A percentile compares a stretch with the other conserved stretches of the same genome.
Conservation (phyloP, 108 stramenopile species). For the Pseudonitzschia delicatissima region DNA sequence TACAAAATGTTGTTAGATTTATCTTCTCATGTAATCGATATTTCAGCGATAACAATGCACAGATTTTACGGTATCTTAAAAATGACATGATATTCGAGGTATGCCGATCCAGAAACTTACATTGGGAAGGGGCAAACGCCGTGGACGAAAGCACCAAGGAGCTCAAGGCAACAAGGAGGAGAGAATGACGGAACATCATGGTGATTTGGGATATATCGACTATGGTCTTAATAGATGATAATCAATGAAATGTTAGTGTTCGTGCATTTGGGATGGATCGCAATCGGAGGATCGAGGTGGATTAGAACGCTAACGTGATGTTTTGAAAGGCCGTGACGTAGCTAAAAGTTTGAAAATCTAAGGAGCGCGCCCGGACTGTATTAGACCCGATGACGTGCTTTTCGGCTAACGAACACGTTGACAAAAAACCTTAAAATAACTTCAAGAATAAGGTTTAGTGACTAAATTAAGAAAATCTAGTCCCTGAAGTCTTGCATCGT, state of each 20-base stretch:
- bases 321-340: constrained; percentile 2
- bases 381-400: background rate
- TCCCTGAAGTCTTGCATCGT: no score
- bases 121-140: constrained; percentile 44
- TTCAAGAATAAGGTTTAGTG: no score
- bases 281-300: background rate
- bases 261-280: background rate
- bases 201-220: background rate
- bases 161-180: constrained; percentile 34
- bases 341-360: background rate
- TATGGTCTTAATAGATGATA: no score
- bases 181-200: constrained; percentile 45
- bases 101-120: constrained; percentile 15
- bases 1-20: background rate
- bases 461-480: no score
- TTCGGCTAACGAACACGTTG: background rate
- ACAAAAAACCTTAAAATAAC: no score
- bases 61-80: no score
- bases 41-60: background rate
- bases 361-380: background rate
- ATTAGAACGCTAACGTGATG: no score
- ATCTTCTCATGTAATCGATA: background rate
- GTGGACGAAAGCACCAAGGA: constrained; percentile 28
- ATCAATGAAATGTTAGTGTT: background rate
- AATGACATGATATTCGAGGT: background rate